Base-by-base conservation (phyloP, 148 eudicot species). In the Camellia lanceoleosa region DNA sequence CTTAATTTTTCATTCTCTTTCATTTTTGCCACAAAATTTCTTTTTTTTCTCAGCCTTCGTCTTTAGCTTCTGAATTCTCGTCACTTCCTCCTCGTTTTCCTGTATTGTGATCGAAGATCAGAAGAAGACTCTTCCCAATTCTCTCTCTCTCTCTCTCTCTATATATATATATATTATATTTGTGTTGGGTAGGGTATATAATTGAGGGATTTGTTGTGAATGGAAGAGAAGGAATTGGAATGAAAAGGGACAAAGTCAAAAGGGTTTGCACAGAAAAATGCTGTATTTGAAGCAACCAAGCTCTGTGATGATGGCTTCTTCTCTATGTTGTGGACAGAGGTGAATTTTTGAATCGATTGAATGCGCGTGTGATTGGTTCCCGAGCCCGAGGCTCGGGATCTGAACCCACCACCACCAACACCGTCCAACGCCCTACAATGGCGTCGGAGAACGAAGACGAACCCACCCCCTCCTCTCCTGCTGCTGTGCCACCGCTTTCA, bases 361-460 rank as follows among this genome's bases (percentile, higher is more conserved):
- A 87, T 90, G 92, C 85, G 58, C 67, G 85, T 68, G 51, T 90
- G 91, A 85, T 84, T 79, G 83, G 63, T 75, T 86, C 97, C 93
- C 93, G 87, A 83, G 97, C 93, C 89, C 61, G 83, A 82, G 92
- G 95, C 95, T 93, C 92, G 93, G 95, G 95, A 77, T 77, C 86
- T 81, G 79, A 38, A 73, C 54, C 78, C 60, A 41, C 30, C 65
- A 68, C 19, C 46, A 82, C 66, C 67, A 75, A 30, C 38, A 30
- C 38, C 38, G 38, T 30, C 38, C 38, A 30, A 30, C 77, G 42
- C 74, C 68, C 49, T 18, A 55, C 63, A 58, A 87, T 87, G 89
- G 86, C 80, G 65, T 68, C 82, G 51, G 89, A 84, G 77, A 84
- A 85, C 66, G 86, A 80, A 59, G 65, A 65, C 66, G 38, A 30